Evolutionary conservation across 495 filamentous ascomycete species (phyloP).

Genomic region (Physcia stellaris): DNA sequence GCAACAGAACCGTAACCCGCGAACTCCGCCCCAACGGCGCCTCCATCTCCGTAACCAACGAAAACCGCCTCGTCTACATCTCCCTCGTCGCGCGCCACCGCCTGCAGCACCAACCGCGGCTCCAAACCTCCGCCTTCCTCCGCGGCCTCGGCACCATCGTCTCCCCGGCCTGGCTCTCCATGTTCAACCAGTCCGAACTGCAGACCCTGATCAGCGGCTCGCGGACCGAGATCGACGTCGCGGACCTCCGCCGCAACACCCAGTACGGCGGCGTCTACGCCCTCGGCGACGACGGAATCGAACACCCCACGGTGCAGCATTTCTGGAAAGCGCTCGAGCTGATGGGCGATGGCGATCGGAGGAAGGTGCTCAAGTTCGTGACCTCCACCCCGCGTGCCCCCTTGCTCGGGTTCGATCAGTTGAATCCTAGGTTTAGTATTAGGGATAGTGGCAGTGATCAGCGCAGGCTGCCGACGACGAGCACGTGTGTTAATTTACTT

Average conservation of each 20-base stretch:
- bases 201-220: constrained; percentile 88
- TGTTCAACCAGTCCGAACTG: constrained; percentile 95
- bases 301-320: constrained; percentile 69
- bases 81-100: constrained; percentile 79
- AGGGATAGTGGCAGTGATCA: constrained; percentile 70
- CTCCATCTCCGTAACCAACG: constrained; percentile 71
- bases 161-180: constrained; percentile 80
- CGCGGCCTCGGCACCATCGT: constrained; percentile 77
- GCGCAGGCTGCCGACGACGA: constrained; percentile 73
- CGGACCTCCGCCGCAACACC: constrained; percentile 78
- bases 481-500: constrained; percentile 90
- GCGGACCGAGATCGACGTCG: constrained; percentile 68
- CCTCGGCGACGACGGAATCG: constrained; percentile 72
- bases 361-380: constrained; percentile 89
- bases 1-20: constrained; percentile 42
- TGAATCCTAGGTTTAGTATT: constrained; percentile 82
- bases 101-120: constrained; percentile 58
- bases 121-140: constrained; percentile 78
- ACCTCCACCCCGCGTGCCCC: constrained; percentile 90
- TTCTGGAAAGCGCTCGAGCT: constrained; percentile 87
- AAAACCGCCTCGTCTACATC: constrained; percentile 87
- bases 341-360: constrained; percentile 57
- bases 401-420: constrained; percentile 72
- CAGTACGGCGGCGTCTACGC: constrained; percentile 75
- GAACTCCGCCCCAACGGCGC: constrained; percentile 66